Percentiles rank a stretch among this genome's conserved stretches.
phyloP scores from a whole-genome alignment of 2,329 filamentous ascomycete genomes.

The Penicillium sp. region DNA sequence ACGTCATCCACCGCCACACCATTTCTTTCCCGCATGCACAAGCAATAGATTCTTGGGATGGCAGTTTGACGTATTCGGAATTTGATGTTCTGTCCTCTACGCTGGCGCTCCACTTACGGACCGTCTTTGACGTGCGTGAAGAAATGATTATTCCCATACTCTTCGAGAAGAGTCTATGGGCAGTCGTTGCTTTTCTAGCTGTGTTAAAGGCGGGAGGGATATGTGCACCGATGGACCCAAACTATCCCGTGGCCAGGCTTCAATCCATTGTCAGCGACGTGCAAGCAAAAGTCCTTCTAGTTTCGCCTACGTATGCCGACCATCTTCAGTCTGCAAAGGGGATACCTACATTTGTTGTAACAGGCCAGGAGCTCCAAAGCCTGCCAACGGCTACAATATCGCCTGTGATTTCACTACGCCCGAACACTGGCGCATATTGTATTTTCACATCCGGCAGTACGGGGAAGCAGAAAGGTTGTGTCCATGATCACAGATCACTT shows the following conservation, averaged over 20 bases:
- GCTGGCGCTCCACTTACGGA: conserved; percentile 7
- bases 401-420: too few species aligned
- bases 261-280: not conserved
- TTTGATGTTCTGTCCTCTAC: conserved; percentile 10
- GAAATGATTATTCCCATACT: conserved; percentile 8
- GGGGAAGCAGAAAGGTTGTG: conserved; percentile 52
- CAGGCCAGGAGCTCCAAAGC: too few species aligned
- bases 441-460: conserved; percentile 57
- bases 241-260: not conserved
- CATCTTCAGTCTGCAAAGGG: too few species aligned
- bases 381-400: too few species aligned
- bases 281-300: not conserved
- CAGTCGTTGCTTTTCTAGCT: conserved; percentile 12
- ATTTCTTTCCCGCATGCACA: not conserved
- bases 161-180: conserved; percentile 15
- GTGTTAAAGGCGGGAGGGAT: conserved; percentile 17
- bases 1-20: not conserved
- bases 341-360: too few species aligned
- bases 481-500: conserved; percentile 58
- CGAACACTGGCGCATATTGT: too few species aligned
- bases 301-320: not conserved
- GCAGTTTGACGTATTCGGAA: conserved; percentile 8
- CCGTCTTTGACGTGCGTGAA: not conserved
- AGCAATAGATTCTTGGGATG: conserved; percentile 15
- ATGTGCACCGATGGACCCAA: conserved; percentile 2